Percentiles rank a stretch among this genome's conserved stretches.
phyloP scores from a whole-genome alignment of 73 alveolate genomes.

The Stentor roeselii region DNA sequence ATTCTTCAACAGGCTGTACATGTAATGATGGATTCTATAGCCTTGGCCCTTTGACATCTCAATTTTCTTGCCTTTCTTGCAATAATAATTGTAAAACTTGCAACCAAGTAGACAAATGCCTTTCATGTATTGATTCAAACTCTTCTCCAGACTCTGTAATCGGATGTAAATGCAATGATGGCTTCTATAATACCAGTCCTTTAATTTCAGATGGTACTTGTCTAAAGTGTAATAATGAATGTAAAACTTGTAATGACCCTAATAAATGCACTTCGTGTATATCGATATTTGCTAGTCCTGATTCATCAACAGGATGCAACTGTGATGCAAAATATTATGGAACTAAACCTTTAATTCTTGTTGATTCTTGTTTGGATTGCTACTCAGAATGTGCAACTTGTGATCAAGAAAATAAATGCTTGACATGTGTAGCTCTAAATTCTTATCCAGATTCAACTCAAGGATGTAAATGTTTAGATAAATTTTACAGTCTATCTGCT shows the following conservation, averaged over 20 bases:
- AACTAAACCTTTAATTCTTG: neutral
- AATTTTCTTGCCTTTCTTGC: neutral
- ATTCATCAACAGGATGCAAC: neutral
- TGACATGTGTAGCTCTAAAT: neutral
- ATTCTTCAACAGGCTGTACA: neutral
- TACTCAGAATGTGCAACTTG: neutral
- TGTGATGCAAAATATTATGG: neutral
- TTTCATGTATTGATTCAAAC: neutral
- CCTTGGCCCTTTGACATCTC: neutral
- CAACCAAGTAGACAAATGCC: neutral
- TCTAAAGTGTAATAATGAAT: neutral
- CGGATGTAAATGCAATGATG: neutral
- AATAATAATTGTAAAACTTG: neutral
- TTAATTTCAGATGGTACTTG: neutral
- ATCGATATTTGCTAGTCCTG: neutral
- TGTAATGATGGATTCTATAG: neutral
- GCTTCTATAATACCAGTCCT: neutral
- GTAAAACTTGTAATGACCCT: neutral
- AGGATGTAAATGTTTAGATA: neutral
- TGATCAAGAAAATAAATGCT: neutral
- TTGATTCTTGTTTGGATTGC: neutral
- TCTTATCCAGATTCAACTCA: neutral
- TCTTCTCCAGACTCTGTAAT: neutral
- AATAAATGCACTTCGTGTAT: neutral
- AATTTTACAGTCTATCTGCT: neutral